phyloP scores from a whole-genome alignment of 23 red algal species.

The Gracilaria gracilis region DNA sequence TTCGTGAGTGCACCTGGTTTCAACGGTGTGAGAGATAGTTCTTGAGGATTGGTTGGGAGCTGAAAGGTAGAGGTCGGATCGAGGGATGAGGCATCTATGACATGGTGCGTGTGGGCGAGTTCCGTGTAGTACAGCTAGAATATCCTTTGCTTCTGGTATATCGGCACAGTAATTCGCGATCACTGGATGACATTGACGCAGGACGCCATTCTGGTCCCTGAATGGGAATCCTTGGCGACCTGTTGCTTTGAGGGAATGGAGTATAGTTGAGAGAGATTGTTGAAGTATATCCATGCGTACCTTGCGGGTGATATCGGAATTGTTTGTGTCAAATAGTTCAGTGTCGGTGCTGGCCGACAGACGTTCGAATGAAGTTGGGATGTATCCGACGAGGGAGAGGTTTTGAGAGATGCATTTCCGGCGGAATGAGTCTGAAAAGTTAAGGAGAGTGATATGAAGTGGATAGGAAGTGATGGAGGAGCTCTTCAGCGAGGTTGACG shows the following conservation, averaged over 20 bases:
- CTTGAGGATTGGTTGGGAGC: neutral
- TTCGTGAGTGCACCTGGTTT: neutral
- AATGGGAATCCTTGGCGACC: neutral
- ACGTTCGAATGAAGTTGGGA: neutral
- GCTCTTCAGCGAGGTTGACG: neutral
- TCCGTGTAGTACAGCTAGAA: neutral
- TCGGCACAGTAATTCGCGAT: neutral
- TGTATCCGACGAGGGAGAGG: neutral
- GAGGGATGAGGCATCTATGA: neutral
- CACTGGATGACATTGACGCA: neutral
- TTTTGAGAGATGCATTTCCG: neutral
- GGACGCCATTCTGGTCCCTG: neutral
- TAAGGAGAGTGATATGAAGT: slow-evolving; percentile 5
- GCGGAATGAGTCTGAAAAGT: neutral
- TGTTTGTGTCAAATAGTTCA: neutral
- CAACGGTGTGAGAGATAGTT: neutral
- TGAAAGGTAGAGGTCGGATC: neutral
- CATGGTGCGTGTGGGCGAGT: neutral
- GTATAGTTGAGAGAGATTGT: neutral
- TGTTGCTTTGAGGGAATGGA: neutral
- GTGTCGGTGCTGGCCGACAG: neutral
- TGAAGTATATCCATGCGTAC: neutral
- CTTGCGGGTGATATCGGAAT: neutral
- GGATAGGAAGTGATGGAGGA: neutral
- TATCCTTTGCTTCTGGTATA: neutral